Evolutionary conservation across 1,284 basidiomycete genomes (phyloP).

Genomic region (Tylopilus sp.): DNA sequence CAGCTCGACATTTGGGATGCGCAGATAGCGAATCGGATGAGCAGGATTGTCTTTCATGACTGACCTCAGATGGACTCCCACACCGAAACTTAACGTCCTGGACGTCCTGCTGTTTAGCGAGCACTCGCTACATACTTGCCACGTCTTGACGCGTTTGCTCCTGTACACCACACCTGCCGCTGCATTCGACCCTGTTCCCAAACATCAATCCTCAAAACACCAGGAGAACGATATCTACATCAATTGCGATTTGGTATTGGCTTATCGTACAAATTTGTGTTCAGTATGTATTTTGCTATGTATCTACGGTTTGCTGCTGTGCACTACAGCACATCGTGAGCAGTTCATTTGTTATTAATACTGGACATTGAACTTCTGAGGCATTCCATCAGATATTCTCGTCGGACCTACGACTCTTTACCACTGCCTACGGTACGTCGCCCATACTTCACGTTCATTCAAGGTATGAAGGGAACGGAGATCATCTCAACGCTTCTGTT

Average conservation of each 20-base stretch:
- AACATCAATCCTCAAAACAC: not conserved
- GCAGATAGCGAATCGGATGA: constrained; percentile 34
- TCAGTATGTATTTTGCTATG: constrained; percentile 6
- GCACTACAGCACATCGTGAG: too few species aligned
- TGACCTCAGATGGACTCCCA: too few species aligned
- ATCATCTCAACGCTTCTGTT: too few species aligned
- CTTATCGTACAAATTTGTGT: not conserved
- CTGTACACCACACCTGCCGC: not conserved
- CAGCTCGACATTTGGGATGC: constrained; percentile 12
- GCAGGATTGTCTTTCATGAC: constrained; percentile 31
- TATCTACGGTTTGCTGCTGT: too few species aligned
- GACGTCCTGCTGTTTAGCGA: not conserved
- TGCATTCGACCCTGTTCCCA: not conserved
- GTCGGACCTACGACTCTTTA: too few species aligned
- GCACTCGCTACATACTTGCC: not conserved
- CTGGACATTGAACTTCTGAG: too few species aligned
- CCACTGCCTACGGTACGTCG: too few species aligned
- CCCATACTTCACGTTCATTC: too few species aligned
- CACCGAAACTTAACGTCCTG: not conserved
- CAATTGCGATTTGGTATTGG: not conserved
- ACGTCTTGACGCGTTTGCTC: not conserved
- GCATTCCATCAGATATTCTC: too few species aligned
- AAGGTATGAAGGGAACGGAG: too few species aligned
- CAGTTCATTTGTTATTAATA: too few species aligned
- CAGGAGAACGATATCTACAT: not conserved